Base-by-base conservation (phyloP, 2,329 filamentous ascomycete species). In the Hymenoscyphus albidus region DNA sequence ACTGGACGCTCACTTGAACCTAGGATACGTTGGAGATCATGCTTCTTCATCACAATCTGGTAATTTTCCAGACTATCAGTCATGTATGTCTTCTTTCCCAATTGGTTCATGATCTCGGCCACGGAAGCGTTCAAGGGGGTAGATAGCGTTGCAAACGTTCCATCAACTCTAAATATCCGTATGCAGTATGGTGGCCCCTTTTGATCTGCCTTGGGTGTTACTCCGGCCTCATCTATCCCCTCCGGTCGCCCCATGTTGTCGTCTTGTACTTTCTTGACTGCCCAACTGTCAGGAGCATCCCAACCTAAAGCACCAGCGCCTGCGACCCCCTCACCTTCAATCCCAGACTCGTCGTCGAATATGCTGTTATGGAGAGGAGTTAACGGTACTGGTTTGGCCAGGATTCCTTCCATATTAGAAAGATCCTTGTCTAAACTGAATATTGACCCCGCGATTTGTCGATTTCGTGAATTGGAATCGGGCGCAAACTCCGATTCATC, bases 211-310 rank as follows among this genome's bases (percentile, higher is more conserved):
- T 86, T 85, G 6, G 86, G 82, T n/a, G 86, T 83, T 60, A 85
- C 84, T 58, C 86, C 88, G 35, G 83, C 80, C 62, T 94, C 90
- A 67, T 93, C 90, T 14, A 85, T 80, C 64, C 92, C 90, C 1
- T 81, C 79, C 4, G 75, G 78, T 70, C 80, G 83, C 69, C 79
- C 77, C 61, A 82, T 80, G 67, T 83, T 84, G 62, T 92, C 89
- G 70, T 92, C 88, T 7, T 85, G 85, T 56, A 82, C 82, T 66
- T 87, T 88, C 70, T 91, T 91, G 32, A 98, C 94, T 60, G 91
- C 93, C 95, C 95, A 99, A 75, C 93, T 97, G 76, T 98, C 94
- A 1, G 95, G 94, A 3, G 93, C 93, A 76, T 96, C 91, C 94
- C 94, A 99, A 3, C 86, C 86, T 1, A 88, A 87, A 16, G 66